Base-by-base conservation (phyloP, 805 yeast species). In the Saccharomycopsis malanga region DNA sequence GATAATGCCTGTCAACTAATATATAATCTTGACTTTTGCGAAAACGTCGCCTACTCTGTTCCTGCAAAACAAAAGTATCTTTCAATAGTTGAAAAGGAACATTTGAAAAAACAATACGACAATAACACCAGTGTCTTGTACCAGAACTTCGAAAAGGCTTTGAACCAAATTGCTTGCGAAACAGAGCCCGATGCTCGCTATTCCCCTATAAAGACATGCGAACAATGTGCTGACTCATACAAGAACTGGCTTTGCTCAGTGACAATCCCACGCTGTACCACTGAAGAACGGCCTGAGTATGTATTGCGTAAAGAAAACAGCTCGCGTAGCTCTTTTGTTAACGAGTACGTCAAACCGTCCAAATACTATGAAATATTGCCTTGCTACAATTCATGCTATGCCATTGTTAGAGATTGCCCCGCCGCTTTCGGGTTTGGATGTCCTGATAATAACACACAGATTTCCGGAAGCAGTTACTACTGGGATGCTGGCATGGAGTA, bases 181-280 rank as follows among this genome's bases (percentile, higher is more conserved):
- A 71, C 83, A 1, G 77, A 75, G 27, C 62, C 67, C 14, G 88
- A 79, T 50, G 73, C 87, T 2, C 58, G 77, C 4, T 91, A 74
- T 62, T 86, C 96, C 1, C 87, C 95, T 7, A 58, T 91, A 21
- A 62, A 77, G 34, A 70, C 82, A 0, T 91, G 98, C 58, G 71
- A 68, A 12, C 79, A 86, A 57, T 91, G 98, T 61, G 71, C 73
- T 1, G 54, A 61, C 1, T 72, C 89, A 1, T 91, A 91, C 61
- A 79, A 77, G 56, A 72, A 81, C 56, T 91, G 98, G 98, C 71
- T 93, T 17, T 91, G 98, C 64, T 72, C 94, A 0, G 87, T 87
- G 3, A 70, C 87, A 0, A 85, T 91, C 4, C 98, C 98, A 0
- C 69, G 97, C 25, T 91, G 98, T 57, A 71, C 86, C 1, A 79